Conservation (phyloP, 352 stramenopile species). For the Globisporangium heterothallicum region DNA sequence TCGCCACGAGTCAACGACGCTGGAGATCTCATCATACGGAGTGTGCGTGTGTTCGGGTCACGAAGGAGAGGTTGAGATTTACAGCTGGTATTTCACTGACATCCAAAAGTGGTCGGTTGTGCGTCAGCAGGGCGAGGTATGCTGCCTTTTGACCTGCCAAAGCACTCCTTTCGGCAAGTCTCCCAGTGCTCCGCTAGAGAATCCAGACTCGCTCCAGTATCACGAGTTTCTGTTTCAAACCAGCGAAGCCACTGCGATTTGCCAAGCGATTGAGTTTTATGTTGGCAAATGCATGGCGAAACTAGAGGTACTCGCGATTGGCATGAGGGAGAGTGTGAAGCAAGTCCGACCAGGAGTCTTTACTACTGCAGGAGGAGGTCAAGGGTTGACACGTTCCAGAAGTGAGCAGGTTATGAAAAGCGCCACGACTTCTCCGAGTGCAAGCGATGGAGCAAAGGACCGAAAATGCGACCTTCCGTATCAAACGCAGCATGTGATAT, state of each 20-base stretch:
- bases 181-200: background rate
- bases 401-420: slow-evolving; percentile 9
- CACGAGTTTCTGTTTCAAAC: slow-evolving; percentile 62
- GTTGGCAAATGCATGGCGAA: slow-evolving; percentile 78
- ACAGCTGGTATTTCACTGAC: slow-evolving; percentile 77
- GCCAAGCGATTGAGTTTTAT: slow-evolving; percentile 72
- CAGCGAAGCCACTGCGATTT: slow-evolving; percentile 41
- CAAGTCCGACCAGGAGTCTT: slow-evolving; percentile 3
- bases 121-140: slow-evolving; percentile 42
- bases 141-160: slow-evolving; percentile 53
- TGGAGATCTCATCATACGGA: slow-evolving; percentile 57
- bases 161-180: slow-evolving; percentile 4
- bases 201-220: slow-evolving; percentile 4
- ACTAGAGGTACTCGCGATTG: slow-evolving; percentile 41
- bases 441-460: background rate
- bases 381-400: slow-evolving; percentile 4
- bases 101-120: slow-evolving; percentile 75
- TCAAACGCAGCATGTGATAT: slow-evolving; percentile 5
- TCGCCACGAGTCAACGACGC: slow-evolving; percentile 32
- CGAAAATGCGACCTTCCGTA: background rate
- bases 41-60: slow-evolving; percentile 44
- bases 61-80: slow-evolving; percentile 40
- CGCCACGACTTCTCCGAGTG: background rate
- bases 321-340: slow-evolving; percentile 20
- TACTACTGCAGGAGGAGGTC: background rate